Percentiles rank a stretch among this genome's conserved stretches.
These are phyloP conservation scores for Leucogyrophana mollusca DNA, from an alignment of 768 basidiomycete species.

Conservation along the genomic window DNA sequence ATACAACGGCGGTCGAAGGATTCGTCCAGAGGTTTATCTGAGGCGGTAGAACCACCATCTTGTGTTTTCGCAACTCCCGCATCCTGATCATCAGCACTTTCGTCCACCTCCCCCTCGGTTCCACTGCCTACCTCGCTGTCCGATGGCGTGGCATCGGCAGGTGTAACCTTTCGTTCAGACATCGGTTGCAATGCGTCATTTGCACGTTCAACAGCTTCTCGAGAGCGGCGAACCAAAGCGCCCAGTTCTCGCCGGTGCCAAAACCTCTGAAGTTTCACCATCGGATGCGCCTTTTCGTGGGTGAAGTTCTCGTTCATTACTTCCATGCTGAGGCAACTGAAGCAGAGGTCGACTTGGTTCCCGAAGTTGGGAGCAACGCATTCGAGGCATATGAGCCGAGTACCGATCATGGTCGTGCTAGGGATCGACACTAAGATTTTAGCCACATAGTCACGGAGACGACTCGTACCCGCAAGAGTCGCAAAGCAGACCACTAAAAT, in stretches of 20 bases:
- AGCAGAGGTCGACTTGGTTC: conserved; percentile 4
- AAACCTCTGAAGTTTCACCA: background rate
- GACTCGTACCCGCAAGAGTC: conserved; percentile 6
- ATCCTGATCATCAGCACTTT: background rate
- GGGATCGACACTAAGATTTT: too few relatives aligned
- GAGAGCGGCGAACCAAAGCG: background rate
- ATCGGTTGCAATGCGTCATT: background rate
- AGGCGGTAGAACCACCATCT: too few relatives aligned
- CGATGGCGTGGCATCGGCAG: background rate
- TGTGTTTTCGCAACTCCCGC: too few relatives aligned
- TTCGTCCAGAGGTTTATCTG: background rate
- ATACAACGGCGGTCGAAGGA: conserved; percentile 2
- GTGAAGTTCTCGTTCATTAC: background rate
- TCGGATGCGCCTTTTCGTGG: background rate
- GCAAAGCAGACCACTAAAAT: background rate
- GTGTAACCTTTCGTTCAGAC: background rate
- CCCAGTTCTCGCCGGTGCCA: background rate
- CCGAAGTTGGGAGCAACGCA: conserved; percentile 5
- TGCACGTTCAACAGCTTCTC: conserved; percentile 3
- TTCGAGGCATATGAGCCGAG: conserved; percentile 6
- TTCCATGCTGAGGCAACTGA: conserved; percentile 2
- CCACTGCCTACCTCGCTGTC: background rate
- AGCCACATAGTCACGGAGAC: too few relatives aligned
- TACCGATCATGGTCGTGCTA: conserved; percentile 3
- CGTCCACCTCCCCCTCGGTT: background rate